Evolutionary conservation across 2,329 filamentous ascomycete genomes (phyloP), one percentile per base, ranked within the genome.

Genomic region (Xenoacremonium recifei): DNA sequence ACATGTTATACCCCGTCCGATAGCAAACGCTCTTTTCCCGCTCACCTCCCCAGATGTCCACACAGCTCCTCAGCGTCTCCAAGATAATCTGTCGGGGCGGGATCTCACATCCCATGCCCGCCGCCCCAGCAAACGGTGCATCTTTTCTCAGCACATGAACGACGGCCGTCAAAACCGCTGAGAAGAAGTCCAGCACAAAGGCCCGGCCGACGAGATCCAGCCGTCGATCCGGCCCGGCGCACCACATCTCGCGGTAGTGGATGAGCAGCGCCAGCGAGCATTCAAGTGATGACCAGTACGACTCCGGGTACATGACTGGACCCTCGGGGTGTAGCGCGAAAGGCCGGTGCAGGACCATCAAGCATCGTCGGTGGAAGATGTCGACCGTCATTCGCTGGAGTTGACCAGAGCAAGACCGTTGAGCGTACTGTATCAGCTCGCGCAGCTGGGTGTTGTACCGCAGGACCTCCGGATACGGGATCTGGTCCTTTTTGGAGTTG

Each of bases 281-380:
- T 50, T 65, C 62, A 15, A 67, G 51, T 6, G 63, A 67, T 15
- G 58, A 60, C 61, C 63, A 66, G 51, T 65, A 65, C 21, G 62
- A 62, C 41, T 65, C 62, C 5, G 63, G 59, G 36, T 60, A 65
- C 50, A 62, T 37, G 36, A 48, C 45, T 1, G 62, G 63, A 0
- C 61, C 61, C 4, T 64, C 59, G 1, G 53, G 46, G 40, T 64
- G 62, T 35, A 66, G 53, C 17, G 62, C 64, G 48, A 63, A 67
- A 1, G 62, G 61, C 6, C 63, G 55, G 37, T 67, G 61, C 17
- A 67, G 48, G 7, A 65, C 60, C 62, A 66, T 66, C 27, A 67
- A 51, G 40, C 59, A 64, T 5, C 63, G 52, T 4, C 63, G 55
- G 25, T 65, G 47, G 29, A 63, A 66, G 30, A 65, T 63, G 43